Conservation (phyloP, 768 basidiomycete genomes). For the Boletus vermiculosoides region DNA sequence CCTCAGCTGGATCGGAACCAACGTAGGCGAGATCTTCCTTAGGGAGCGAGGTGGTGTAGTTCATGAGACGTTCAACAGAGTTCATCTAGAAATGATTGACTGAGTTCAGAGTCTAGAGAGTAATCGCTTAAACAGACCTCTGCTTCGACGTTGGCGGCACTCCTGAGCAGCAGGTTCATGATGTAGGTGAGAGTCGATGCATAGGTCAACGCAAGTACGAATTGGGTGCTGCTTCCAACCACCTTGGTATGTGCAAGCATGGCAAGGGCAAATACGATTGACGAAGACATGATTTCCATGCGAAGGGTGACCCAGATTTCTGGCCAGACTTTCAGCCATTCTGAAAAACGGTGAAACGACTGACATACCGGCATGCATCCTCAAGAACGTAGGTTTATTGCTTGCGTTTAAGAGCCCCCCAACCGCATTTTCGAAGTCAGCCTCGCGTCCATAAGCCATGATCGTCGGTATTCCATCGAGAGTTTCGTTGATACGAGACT, state of each 20-base stretch:
- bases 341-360: neutral
- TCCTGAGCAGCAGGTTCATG: slow-evolving; percentile 29
- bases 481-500: slow-evolving; percentile 51
- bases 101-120: neutral
- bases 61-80: slow-evolving; percentile 29
- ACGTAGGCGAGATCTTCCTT: slow-evolving; percentile 22
- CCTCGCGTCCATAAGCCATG: slow-evolving; percentile 43
- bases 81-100: slow-evolving; percentile 20
- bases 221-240: slow-evolving; percentile 25
- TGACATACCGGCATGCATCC: slow-evolving; percentile 25
- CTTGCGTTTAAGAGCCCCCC: slow-evolving; percentile 23
- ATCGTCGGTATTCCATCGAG: slow-evolving; percentile 47
- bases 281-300: slow-evolving; percentile 30
- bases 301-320: slow-evolving; percentile 35
- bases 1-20: slow-evolving; percentile 23
- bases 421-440: slow-evolving; percentile 26
- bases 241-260: slow-evolving; percentile 28
- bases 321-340: slow-evolving; percentile 4
- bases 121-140: slow-evolving; percentile 14
- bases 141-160: slow-evolving; percentile 28
- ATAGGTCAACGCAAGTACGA: slow-evolving; percentile 31
- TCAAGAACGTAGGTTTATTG: slow-evolving; percentile 31
- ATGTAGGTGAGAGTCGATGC: slow-evolving; percentile 25
- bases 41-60: slow-evolving; percentile 25
- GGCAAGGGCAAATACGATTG: slow-evolving; percentile 23